Percentiles rank a stretch among this genome's conserved stretches.
These are phyloP conservation scores for Cladophialophora yegresii DNA, from an alignment of 2,329 filamentous ascomycete genomes.

Conservation along the genomic window DNA sequence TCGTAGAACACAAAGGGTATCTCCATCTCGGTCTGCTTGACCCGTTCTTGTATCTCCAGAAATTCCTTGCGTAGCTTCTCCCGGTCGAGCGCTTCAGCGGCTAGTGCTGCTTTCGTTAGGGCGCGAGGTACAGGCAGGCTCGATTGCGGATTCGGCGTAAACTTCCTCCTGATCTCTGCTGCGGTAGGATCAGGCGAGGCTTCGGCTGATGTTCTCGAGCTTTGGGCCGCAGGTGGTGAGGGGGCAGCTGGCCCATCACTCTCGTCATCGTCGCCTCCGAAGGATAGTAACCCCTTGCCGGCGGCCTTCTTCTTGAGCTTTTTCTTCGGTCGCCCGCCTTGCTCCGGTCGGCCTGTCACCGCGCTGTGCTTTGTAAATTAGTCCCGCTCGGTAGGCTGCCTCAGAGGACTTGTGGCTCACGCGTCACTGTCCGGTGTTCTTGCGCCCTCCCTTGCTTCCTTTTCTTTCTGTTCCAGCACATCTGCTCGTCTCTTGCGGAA, in stretches of 20 bases:
- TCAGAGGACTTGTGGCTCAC: conserved; percentile 51
- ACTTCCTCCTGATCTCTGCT: conserved; percentile 35
- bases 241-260: conserved; percentile 45
- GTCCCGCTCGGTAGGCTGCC: conserved; percentile 37
- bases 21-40: conserved; percentile 84
- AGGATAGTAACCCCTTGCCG: conserved; percentile 64
- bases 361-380: conserved; percentile 62
- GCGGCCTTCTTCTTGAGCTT: conserved; percentile 59
- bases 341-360: conserved; percentile 50
- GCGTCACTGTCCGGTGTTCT: conserved; percentile 57
- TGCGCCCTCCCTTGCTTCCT: conserved; percentile 69
- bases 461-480: conserved; percentile 86
- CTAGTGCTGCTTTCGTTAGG: conserved; percentile 72
- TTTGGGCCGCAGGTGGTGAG: conserved; percentile 33
- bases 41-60: conserved; percentile 74
- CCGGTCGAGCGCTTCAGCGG: conserved; percentile 75
- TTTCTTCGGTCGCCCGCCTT: conserved; percentile 38
- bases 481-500: conserved; percentile 95
- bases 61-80: conserved; percentile 79
- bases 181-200: conserved; percentile 23
- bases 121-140: conserved; percentile 64
- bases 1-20: conserved; percentile 98
- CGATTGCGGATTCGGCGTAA: conserved; percentile 50
- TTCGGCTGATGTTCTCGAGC: conserved; percentile 21
- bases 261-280: conserved; percentile 66